Evolutionary conservation across 441 rosid genomes (phyloP).

Genomic region (Gossypium aridum): DNA sequence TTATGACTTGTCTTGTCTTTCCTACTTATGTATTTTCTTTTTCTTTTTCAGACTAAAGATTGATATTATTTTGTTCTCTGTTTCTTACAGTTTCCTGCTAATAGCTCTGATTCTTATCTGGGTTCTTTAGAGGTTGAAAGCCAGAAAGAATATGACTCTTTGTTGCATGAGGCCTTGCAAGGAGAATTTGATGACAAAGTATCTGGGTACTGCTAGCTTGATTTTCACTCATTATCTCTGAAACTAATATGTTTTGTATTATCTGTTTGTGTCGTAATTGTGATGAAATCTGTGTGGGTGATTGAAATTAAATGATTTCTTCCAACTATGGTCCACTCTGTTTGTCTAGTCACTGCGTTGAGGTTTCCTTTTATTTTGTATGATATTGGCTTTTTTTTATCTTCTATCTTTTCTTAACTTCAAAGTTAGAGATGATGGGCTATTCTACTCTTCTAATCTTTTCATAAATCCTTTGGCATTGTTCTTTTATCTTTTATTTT

Average conservation of each 20-base stretch:
- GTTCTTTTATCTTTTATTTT: neutral
- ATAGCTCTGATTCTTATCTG: conserved; percentile 46
- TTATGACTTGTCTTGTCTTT: conserved; percentile 4
- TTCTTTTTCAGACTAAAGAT: neutral
- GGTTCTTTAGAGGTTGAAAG: conserved; percentile 58
- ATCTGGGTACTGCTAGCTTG: conserved; percentile 49
- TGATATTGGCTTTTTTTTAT: neutral
- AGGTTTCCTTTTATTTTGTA: conserved; percentile 3
- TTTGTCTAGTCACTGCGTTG: neutral
- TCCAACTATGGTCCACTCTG: conserved; percentile 1
- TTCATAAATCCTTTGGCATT: neutral
- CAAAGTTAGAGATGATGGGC: conserved; percentile 1
- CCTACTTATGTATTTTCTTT: conserved; percentile 4
- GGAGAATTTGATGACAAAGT: conserved; percentile 53
- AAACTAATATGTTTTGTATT: neutral
- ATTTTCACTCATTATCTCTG: conserved; percentile 16
- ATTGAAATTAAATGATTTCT: neutral
- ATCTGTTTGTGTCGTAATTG: neutral
- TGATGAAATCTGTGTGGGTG: neutral
- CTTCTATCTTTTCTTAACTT: neutral
- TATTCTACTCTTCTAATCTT: neutral
- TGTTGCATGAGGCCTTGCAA: conserved; percentile 52
- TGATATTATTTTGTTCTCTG: conserved; percentile 5
- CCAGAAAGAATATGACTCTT: conserved; percentile 50
- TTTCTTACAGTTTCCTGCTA: conserved; percentile 84